phyloP scores from a whole-genome alignment of 2,329 filamentous ascomycete species.

The Claviceps humidiphila region DNA sequence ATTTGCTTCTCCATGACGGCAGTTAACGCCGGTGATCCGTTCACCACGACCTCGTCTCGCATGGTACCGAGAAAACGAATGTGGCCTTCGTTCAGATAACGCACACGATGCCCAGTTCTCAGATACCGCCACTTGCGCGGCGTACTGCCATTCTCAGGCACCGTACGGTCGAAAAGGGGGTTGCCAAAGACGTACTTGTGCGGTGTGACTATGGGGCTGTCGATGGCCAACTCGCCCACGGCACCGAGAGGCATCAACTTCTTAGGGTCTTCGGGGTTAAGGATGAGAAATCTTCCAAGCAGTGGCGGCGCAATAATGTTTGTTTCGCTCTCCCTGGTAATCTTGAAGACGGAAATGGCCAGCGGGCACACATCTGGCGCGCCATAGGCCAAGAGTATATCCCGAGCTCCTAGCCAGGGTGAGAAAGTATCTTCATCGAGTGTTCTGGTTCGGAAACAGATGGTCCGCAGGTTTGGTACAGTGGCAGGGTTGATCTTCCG shows the following conservation, averaged over 20 bases:
- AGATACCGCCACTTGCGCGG: constrained; percentile 25
- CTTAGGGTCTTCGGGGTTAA: constrained; percentile 37
- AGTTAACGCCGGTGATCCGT: constrained; percentile 26
- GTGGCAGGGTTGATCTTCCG: constrained; percentile 24
- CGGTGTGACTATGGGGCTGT: constrained; percentile 28
- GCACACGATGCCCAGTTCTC: constrained; percentile 37
- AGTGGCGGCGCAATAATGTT: constrained; percentile 34
- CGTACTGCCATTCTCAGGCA: constrained; percentile 10
- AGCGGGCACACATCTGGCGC: constrained; percentile 38
- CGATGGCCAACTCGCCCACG: constrained; percentile 46
- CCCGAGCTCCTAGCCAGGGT: constrained; percentile 32
- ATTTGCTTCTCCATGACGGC: constrained; percentile 34
- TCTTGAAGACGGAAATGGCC: constrained; percentile 34
- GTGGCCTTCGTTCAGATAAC: constrained; percentile 33
- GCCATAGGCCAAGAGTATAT: constrained; percentile 37
- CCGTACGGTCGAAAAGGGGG: constrained; percentile 14
- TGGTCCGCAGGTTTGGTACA: constrained; percentile 24
- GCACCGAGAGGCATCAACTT: constrained; percentile 39
- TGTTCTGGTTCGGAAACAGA: constrained; percentile 35
- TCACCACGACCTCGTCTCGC: constrained; percentile 26
- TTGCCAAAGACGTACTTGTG: constrained; percentile 21
- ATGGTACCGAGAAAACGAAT: constrained; percentile 34
- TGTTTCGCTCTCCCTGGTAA: constrained; percentile 23
- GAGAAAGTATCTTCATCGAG: constrained; percentile 35
- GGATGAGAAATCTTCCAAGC: constrained; percentile 36